Evolutionary conservation across 257 asterid species (phyloP), one percentile per base, ranked within the genome.

Genomic region (Capsicum pubescens): DNA sequence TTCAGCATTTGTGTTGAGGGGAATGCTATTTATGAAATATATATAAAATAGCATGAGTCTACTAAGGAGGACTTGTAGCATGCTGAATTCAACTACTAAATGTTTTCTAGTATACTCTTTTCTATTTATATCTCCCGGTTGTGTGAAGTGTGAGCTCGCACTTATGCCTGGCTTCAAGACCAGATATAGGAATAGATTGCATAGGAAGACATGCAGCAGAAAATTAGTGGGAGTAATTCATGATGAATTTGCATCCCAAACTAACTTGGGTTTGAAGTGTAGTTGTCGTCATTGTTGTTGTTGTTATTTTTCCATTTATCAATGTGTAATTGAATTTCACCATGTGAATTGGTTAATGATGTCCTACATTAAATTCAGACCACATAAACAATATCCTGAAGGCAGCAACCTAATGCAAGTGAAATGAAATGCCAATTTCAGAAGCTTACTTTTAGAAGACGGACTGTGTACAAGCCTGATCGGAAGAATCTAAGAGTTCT

Each of bases 401-500:
- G 14, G 42, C 64, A 48, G 79, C 15, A 81, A 55, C 59, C 63
- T 52, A 39, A 56, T 82, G 76, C 67, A 9, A n/a, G 19, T 67
- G 14, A 70, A 2, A 59, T 9, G 6, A 83, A 36, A 59, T 44
- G 15, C 78, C 12, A 58, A 76, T 4, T 77, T 59, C 10, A 72
- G n/a, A 83, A 76, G 83, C 88, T 80, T 84, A 95, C 99, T 96
- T 94, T 95, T 78, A 93, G 84, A 80, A 95, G 87, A 79, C 92
- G 92, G 57, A 95, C 99, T 16, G 91, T 82, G 54, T 88, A 84
- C 39, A 92, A 89, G 60, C 98, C 95, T 7, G 99, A 93, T 35
- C 99, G 90, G 90, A 95, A 91, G 91, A 89, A 92, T 88, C 99
- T 91, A 9, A 95, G 96, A 46, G 88, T 90, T 87, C 99, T 91